Percentiles rank a stretch among this genome's conserved stretches.
phyloP scores from a whole-genome alignment of 164 flowering plant genomes.

The Berberis vulgaris region DNA sequence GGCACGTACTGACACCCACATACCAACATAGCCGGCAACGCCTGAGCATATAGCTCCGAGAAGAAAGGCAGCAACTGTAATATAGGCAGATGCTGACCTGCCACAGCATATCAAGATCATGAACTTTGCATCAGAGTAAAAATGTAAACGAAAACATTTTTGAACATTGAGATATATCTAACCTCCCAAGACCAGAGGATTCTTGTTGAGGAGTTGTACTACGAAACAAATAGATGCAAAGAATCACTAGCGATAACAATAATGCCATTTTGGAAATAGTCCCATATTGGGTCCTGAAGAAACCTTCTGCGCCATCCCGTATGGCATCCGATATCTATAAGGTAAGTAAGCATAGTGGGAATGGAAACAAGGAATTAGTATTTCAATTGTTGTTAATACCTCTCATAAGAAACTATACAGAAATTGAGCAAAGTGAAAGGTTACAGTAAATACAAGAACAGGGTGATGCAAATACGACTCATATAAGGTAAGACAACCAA shows the following conservation, averaged over 20 bases:
- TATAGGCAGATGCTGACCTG: conserved; percentile 80
- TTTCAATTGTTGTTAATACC: no score
- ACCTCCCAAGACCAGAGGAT: conserved; percentile 90
- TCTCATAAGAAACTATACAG: no score
- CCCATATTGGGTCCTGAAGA: conserved; percentile 93
- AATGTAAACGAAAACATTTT: neutral
- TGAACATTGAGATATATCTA: neutral
- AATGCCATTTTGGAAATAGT: conserved; percentile 96
- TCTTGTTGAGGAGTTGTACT: conserved; percentile 84
- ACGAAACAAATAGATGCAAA: conserved; percentile 77
- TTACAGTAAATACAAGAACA: no score
- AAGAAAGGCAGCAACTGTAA: conserved; percentile 92
- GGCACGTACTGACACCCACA: conserved; percentile 99
- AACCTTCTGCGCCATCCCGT: conserved; percentile 99
- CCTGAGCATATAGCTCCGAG: conserved; percentile 97
- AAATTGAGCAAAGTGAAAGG: no score
- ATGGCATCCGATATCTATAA: conserved; percentile 95
- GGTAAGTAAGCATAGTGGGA: conserved; percentile 11
- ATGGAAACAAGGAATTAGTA: no score
- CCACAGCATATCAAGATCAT: conserved; percentile 14
- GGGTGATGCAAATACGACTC: no score
- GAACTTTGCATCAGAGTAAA: neutral
- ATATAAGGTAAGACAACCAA: no score
- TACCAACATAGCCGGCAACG: conserved; percentile 96
- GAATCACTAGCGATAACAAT: conserved; percentile 62